Evolutionary conservation across 345 rosid species (phyloP).

Genomic region (Laguncularia racemosa): DNA sequence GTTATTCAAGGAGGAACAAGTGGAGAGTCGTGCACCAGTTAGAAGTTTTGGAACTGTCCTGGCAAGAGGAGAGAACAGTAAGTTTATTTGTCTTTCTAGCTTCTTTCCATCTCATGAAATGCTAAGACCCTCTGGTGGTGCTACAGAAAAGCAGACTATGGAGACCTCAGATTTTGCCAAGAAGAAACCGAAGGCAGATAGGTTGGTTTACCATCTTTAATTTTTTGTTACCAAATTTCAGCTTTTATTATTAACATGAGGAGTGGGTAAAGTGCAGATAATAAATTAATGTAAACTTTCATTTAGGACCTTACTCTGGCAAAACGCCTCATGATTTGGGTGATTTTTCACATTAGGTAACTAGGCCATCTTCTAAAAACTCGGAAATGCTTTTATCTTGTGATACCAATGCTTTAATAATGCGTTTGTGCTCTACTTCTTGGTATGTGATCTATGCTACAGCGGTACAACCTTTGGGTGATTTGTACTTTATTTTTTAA

Average conservation of each 20-base stretch:
- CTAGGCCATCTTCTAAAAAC: too few species aligned
- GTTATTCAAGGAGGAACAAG: constrained; percentile 32
- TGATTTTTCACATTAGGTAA: too few species aligned
- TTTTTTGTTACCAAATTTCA: not conserved
- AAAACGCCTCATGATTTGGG: too few species aligned
- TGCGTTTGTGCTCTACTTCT: too few species aligned
- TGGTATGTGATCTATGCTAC: too few species aligned
- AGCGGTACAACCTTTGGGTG: too few species aligned
- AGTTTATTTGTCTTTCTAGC: constrained; percentile 17
- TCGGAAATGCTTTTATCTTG: too few species aligned
- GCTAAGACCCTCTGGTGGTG: constrained; percentile 4
- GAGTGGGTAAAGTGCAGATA: not conserved
- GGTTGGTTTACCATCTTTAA: constrained; percentile 27
- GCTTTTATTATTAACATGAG: not conserved
- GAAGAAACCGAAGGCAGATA: constrained; percentile 40
- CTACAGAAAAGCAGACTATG: constrained; percentile 38
- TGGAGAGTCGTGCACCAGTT: constrained; percentile 39
- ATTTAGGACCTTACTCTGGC: too few species aligned
- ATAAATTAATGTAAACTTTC: too few species aligned
- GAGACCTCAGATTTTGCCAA: constrained; percentile 31
- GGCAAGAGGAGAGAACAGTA: constrained; percentile 51
- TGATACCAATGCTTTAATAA: too few species aligned
- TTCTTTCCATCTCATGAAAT: constrained; percentile 8
- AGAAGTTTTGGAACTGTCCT: constrained; percentile 83
- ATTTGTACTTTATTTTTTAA: too few species aligned